phyloP scores from a whole-genome alignment of 169 alveolate species.

The Plasmodium gallinaceum region DNA sequence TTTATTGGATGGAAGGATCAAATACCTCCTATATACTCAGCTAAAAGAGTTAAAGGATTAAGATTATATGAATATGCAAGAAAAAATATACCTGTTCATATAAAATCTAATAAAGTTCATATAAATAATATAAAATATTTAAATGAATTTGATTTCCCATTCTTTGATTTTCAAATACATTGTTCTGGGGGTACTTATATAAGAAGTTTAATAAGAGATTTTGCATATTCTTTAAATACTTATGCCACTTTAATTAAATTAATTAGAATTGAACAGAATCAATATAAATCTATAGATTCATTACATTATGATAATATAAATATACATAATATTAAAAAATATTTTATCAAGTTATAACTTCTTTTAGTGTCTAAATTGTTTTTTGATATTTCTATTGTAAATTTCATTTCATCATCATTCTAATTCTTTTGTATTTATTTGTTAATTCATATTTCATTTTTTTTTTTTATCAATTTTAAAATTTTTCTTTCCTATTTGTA shows the following conservation, averaged over 20 bases:
- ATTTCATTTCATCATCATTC: not conserved
- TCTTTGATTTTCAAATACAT: conserved; percentile 76
- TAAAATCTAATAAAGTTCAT: conserved; percentile 41
- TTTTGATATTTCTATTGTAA: not conserved
- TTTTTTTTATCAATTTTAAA: not conserved
- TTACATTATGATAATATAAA: conserved; percentile 61
- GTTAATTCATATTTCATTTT: not conserved
- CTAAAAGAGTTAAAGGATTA: conserved; percentile 81
- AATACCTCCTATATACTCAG: conserved; percentile 33
- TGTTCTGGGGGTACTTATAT: conserved; percentile 87
- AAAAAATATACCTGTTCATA: conserved; percentile 76
- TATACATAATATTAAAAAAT: conserved; percentile 20
- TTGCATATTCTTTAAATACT: conserved; percentile 79
- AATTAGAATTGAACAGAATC: conserved; percentile 41
- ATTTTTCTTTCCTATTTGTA: no score
- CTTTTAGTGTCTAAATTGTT: not conserved
- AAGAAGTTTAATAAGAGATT: conserved; percentile 82
- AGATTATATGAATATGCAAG: conserved; percentile 81
- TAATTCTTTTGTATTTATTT: not conserved
- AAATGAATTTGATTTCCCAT: conserved; percentile 76
- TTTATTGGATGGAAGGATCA: conserved; percentile 33
- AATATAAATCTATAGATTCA: conserved; percentile 8
- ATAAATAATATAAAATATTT: not conserved
- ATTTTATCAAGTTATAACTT: conserved; percentile 35
- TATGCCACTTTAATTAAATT: conserved; percentile 80